A percentile compares a stretch with the other conserved stretches of the same genome.
These are phyloP conservation scores for Myriosclerotinia scirpicola DNA, from an alignment of 2,329 filamentous ascomycete genomes.

Conservation along the genomic window DNA sequence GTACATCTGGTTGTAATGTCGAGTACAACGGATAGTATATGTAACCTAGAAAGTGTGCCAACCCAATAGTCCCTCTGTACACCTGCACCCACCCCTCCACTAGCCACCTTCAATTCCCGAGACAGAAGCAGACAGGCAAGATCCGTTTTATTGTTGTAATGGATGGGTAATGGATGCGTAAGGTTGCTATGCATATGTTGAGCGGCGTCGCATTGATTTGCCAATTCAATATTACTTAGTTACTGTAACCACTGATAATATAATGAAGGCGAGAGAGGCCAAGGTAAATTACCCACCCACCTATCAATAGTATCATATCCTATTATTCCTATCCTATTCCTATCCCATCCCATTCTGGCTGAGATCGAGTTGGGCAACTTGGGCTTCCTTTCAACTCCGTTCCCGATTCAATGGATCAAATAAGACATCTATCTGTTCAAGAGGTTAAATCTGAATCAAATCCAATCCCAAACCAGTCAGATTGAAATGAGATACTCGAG, in stretches of 20 bases:
- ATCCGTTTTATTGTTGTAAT: background rate
- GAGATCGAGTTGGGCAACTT: background rate
- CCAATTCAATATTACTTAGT: too few relatives aligned
- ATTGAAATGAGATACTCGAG: too few relatives aligned
- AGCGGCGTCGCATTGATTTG: too few relatives aligned
- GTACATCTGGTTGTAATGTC: background rate
- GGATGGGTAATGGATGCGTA: too few relatives aligned
- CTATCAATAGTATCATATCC: background rate
- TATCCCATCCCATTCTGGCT: background rate
- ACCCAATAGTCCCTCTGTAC: background rate
- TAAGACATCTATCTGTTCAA: background rate
- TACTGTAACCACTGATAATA: background rate
- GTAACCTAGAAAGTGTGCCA: background rate
- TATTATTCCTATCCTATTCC: background rate
- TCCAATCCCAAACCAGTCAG: background rate
- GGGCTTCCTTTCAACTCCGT: too few relatives aligned
- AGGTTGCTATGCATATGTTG: too few relatives aligned
- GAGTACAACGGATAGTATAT: background rate
- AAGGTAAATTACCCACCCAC: background rate
- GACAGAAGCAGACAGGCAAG: background rate
- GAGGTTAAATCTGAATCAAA: background rate
- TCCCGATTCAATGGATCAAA: background rate
- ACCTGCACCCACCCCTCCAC: background rate
- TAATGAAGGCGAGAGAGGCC: background rate
- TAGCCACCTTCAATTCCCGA: background rate